Evolutionary conservation across 495 filamentous ascomycete genomes (phyloP), one percentile per base, ranked within the genome.

Genomic region (Aspergillus biplanus): DNA sequence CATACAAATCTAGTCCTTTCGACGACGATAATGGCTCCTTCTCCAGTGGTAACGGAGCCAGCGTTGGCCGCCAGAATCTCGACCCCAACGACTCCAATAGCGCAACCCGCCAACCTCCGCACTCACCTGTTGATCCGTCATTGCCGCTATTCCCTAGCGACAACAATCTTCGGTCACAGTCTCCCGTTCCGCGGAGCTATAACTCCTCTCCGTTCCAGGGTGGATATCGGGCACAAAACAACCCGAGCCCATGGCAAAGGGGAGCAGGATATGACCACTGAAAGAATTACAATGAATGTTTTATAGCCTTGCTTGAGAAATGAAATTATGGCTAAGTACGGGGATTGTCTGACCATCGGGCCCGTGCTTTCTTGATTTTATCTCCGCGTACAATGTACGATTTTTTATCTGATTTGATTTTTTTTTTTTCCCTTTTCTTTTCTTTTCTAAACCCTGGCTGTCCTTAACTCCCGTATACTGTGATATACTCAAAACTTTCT

Each of bases 1-100:
- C 78, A 1, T 87, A 87, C 58, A 89, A 87, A 66, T 83, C 84
- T 63, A 83, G 82, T 61, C 87, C 91, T 50, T 83, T 95, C 32
- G 92, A 93, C 48, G 90, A 94, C 55, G 93, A 96, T 59, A 87
- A 90, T 56, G 83, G 85, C 12, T 92, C 90, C 27, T 85, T 83
- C 66, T 84, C 81, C 31, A 84, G 79, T 47, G 80, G 79, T 5
- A 76, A 74, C 35, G 76, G 74, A 13, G 72, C 71, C 49, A 78
- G 63, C 39, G 52, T 76, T 21, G 70, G 59, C 66, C 72, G 68
- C 33, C 67, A 70, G 34, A 70, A 70, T 52, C 68, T 73, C 37
- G 68, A 81, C 9, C 65, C 65, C 5, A 61, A 64, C 15, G 60
- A 69, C 35, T 33, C 60, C n/a, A 58, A 57, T 16, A 52, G 47